A percentile compares a stretch with the other conserved stretches of the same genome.
Evolutionary conservation across 2,329 filamentous ascomycete species (phyloP).

Genomic region (Aureobasidium uvarum): DNA sequence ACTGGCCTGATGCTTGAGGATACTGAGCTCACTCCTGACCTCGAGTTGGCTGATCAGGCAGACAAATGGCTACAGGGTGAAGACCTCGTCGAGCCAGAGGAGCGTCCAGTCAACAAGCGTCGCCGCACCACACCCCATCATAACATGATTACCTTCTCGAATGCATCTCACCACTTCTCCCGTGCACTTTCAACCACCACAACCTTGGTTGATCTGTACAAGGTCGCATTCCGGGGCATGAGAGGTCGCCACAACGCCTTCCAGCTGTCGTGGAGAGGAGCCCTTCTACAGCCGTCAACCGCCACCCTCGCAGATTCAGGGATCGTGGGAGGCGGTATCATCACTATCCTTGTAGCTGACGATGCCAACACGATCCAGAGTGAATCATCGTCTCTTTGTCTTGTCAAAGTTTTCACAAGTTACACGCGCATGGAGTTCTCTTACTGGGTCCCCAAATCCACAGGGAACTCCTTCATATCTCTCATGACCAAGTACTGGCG

Average conservation of each 20-base stretch:
- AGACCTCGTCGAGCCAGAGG: conserved; percentile 19
- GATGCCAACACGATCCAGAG: conserved; percentile 18
- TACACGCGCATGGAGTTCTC: conserved; percentile 26
- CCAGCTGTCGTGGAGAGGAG: conserved; percentile 31
- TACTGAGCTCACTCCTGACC: conserved; percentile 32
- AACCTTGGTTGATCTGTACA: conserved; percentile 33
- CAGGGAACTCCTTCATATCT: conserved; percentile 29
- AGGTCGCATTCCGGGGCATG: conserved; percentile 35
- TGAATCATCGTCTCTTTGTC: background rate
- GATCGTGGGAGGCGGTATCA: conserved; percentile 26
- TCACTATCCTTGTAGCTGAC: conserved; percentile 29
- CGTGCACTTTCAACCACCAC: conserved; percentile 14
- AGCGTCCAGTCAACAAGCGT: background rate
- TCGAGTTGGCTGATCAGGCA: conserved; percentile 31
- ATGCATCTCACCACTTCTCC: conserved; percentile 29
- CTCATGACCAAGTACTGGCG: conserved; percentile 36
- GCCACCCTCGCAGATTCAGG: background rate
- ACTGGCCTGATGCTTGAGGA: conserved; percentile 35
- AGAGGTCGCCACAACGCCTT: conserved; percentile 34
- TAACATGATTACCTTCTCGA: conserved; percentile 29
- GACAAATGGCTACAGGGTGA: conserved; percentile 32
- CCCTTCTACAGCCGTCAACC: conserved; percentile 1
- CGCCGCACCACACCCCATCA: background rate
- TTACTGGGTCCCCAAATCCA: conserved; percentile 34
- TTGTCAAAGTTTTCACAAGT: conserved; percentile 31